Conservation (phyloP, 2,329 filamentous ascomycete genomes). For the Setomelanomma holmii region DNA sequence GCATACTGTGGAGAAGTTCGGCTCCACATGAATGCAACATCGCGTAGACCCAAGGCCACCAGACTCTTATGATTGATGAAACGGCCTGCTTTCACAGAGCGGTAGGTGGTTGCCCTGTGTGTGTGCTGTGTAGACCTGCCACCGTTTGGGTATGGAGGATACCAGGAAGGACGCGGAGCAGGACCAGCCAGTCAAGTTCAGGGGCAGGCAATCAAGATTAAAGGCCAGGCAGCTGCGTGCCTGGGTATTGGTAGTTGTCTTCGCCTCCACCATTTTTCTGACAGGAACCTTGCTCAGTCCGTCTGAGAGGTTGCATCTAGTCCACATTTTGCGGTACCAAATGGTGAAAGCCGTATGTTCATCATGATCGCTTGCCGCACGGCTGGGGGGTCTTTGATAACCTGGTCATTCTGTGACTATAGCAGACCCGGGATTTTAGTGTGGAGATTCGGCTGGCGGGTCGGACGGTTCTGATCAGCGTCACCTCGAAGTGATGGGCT, state of each 20-base stretch:
- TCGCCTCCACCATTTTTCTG: not conserved
- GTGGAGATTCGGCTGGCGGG: too few relatives aligned
- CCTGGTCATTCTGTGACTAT: not conserved
- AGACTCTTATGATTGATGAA: not conserved
- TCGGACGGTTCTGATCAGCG: too few relatives aligned
- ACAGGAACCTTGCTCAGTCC: not conserved
- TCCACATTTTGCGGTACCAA: not conserved
- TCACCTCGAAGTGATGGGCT: too few relatives aligned
- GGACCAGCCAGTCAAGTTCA: too few relatives aligned
- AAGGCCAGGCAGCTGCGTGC: not conserved
- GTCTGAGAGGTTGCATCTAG: not conserved
- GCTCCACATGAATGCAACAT: not conserved
- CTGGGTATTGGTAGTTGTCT: not conserved
- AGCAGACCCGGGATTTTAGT: not conserved
- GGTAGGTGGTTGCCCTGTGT: too few relatives aligned
- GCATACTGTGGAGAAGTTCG: not conserved
- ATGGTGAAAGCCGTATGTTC: not conserved
- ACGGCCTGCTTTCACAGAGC: not conserved
- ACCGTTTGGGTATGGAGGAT: too few relatives aligned
- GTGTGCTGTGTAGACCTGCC: too few relatives aligned
- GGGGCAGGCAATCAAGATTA: too few relatives aligned
- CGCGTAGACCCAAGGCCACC: not conserved
- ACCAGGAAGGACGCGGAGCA: too few relatives aligned
- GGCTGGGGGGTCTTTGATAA: not conserved
- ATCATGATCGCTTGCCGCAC: not conserved